Percentiles rank a stretch among this genome's conserved stretches.
Conservation (phyloP, 805 yeast genomes). For the Yarrowia sp. region DNA sequence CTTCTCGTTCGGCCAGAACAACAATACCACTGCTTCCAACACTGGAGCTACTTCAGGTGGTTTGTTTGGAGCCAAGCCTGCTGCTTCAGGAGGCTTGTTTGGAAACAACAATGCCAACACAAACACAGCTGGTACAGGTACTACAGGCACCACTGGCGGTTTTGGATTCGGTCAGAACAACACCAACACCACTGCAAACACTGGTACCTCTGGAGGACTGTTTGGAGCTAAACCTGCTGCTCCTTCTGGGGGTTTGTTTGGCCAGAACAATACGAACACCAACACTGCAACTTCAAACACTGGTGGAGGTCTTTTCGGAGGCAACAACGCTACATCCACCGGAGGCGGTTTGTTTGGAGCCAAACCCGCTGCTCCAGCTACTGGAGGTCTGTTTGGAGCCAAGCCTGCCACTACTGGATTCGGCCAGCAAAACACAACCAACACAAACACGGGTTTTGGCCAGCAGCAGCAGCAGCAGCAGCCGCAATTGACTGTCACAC, state of each 20-base stretch:
- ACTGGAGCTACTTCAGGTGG: conserved; percentile 30
- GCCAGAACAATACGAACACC: conserved; percentile 5
- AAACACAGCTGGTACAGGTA: conserved; percentile 1
- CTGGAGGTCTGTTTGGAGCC: conserved; percentile 34
- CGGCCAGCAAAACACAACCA: conserved; percentile 25
- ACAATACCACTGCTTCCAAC: conserved; percentile 27
- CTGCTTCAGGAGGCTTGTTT: conserved; percentile 29
- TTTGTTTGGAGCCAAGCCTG: conserved; percentile 29
- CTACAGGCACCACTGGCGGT: conserved; percentile 29
- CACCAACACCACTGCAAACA: conserved; percentile 1
- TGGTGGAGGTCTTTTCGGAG: conserved; percentile 37
- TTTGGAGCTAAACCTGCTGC: conserved; percentile 31
- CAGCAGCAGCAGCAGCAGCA: conserved; percentile 30
- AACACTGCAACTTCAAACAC: conserved; percentile 1
- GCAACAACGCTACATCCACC: conserved; percentile 9
- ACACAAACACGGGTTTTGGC: conserved; percentile 17
- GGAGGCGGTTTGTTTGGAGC: conserved; percentile 37
- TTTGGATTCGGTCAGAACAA: conserved; percentile 31
- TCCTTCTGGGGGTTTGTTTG: conserved; percentile 29
- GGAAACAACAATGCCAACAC: conserved; percentile 28
- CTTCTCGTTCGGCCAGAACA: conserved; percentile 30
- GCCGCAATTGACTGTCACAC: conserved; percentile 44
- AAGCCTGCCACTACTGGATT: conserved; percentile 25
- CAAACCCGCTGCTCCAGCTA: conserved; percentile 28
- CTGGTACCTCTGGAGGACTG: conserved; percentile 35